Evolutionary conservation across 306 rosid species (phyloP).

Genomic region (Malus orientalis): DNA sequence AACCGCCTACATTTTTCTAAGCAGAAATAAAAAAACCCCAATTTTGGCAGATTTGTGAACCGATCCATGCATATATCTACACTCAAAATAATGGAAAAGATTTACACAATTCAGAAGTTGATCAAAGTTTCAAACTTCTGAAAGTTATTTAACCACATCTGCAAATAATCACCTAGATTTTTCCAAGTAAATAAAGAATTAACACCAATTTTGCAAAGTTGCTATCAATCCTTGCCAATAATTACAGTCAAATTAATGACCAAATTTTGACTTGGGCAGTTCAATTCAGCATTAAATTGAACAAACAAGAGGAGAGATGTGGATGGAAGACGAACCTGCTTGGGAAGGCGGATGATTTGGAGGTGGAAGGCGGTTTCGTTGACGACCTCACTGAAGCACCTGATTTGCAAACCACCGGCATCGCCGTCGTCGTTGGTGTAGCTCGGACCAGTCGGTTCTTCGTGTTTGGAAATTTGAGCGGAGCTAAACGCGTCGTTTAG

Average conservation of each 20-base stretch:
- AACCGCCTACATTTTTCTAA: too few relatives aligned
- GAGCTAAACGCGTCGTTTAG: slow-evolving; percentile 8
- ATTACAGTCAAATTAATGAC: too few relatives aligned
- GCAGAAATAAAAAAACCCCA: slow-evolving; percentile 14
- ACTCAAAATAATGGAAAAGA: neutral
- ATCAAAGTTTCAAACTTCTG: neutral
- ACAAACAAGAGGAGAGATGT: neutral
- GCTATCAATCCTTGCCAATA: too few relatives aligned
- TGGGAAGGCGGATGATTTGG: slow-evolving; percentile 70
- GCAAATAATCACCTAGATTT: neutral
- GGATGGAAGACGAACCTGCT: slow-evolving; percentile 41
- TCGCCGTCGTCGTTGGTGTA: neutral
- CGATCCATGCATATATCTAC: slow-evolving; percentile 53
- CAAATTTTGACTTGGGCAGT: neutral
- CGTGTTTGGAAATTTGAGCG: slow-evolving; percentile 11
- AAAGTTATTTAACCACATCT: neutral
- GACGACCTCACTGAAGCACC: slow-evolving; percentile 55
- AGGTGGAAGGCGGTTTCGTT: slow-evolving; percentile 63
- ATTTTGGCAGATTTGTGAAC: slow-evolving; percentile 64
- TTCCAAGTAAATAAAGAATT: neutral
- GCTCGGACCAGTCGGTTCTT: slow-evolving; percentile 2
- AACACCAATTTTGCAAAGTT: neutral
- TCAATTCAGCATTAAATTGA: neutral
- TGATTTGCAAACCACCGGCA: slow-evolving; percentile 32
- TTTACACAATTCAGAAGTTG: neutral